Conservation (phyloP, 75 land plant species). For the Selaginella tamariscina region DNA sequence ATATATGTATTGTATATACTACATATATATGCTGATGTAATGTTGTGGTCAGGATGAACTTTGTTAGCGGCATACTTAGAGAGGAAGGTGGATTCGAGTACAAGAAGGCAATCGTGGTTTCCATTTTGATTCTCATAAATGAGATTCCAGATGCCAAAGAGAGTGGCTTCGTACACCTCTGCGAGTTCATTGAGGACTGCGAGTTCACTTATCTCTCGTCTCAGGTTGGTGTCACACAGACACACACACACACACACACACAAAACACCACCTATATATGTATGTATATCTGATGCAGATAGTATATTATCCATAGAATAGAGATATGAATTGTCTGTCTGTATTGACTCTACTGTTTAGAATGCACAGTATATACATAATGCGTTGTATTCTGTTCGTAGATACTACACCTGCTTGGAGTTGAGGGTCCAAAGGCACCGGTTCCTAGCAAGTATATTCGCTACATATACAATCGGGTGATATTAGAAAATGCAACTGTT, state of each 20-base stretch:
- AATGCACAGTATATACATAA: no score
- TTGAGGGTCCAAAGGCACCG: constrained; percentile 3
- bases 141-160: constrained; percentile 99
- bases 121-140: constrained; percentile 85
- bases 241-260: no score
- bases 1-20: no score
- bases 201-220: constrained; percentile 96
- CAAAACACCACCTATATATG: no score
- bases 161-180: constrained; percentile 77
- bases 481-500: constrained; percentile 12
- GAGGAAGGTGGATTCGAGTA: constrained; percentile 99
- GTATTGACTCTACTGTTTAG: no score
- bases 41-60: constrained; percentile 65
- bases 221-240: no score
- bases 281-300: no score
- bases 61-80: constrained; percentile 82
- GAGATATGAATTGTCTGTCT: no score
- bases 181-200: constrained; percentile 98
- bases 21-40: background rate
- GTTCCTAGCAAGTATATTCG: constrained; percentile 6
- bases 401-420: constrained; percentile 83
- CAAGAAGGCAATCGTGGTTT: constrained; percentile 96
- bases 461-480: constrained; percentile 8
- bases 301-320: no score
- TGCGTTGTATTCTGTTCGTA: constrained; percentile 22